These are phyloP conservation scores for Epipyxis sp. DNA, from an alignment of 108 stramenopile genomes.

Conservation along the genomic window DNA sequence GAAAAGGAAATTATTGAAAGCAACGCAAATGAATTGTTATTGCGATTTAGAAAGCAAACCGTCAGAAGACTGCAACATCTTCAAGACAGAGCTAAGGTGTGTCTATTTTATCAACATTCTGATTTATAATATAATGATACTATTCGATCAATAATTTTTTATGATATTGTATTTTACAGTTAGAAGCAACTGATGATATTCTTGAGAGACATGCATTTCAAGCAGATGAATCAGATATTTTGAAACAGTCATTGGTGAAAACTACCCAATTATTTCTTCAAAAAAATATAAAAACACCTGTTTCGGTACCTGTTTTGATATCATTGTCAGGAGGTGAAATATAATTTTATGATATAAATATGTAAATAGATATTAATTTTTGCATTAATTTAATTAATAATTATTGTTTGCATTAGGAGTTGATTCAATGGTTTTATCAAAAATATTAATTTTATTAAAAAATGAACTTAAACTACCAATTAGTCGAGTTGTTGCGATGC, in stretches of 20 bases:
- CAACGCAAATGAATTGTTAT: constrained; percentile 30
- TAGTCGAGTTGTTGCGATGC: constrained; percentile 51
- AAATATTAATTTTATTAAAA: background rate
- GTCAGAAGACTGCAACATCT: constrained; percentile 31
- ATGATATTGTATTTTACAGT: constrained; percentile 31
- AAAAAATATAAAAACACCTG: background rate
- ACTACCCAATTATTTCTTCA: constrained; percentile 7
- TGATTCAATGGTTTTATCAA: constrained; percentile 21
- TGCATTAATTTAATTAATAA: too few species aligned
- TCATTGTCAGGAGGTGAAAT: constrained; percentile 17
- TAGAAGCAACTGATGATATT: constrained; percentile 43
- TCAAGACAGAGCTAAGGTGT: background rate
- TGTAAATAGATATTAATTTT: too few species aligned
- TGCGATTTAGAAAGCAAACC: constrained; percentile 49
- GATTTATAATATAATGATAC: background rate
- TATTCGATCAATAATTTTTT: constrained; percentile 15
- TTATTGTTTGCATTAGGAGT: too few species aligned
- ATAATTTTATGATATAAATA: too few species aligned
- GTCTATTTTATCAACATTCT: background rate
- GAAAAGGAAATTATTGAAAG: constrained; percentile 32
- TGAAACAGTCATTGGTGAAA: background rate
- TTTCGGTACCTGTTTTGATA: background rate
- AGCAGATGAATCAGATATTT: constrained; percentile 22
- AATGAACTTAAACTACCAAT: background rate
- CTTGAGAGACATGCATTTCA: constrained; percentile 39